Evolutionary conservation across 768 basidiomycete genomes (phyloP), one percentile per base, ranked within the genome.

Genomic region (Paxillus ammoniavirescens): DNA sequence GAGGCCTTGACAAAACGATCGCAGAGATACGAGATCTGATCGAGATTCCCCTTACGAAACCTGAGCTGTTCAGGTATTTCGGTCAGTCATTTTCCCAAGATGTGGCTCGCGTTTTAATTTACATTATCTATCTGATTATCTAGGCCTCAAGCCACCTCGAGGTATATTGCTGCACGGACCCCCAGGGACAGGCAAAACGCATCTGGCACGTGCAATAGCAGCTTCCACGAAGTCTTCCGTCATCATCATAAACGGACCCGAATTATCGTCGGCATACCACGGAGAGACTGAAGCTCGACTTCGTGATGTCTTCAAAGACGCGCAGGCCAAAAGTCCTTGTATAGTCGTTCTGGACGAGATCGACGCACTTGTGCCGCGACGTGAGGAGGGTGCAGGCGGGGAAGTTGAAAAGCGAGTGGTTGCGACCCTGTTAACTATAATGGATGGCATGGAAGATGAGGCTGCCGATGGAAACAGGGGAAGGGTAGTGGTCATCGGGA

Each of bases 371-470:
- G 96, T 91, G 52, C 97, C 97, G 2, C 79, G 84, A 52, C 75
- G 97, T 46, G 96, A 96, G 64, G 94, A 94, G 5, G 83, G 87
- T 3, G 86, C 90, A 1, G 92, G 91, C 1, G 93, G 94, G 5
- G 96, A 98, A 71, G 96, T 98, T 2, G 97, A 98, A 68, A 91
- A 91, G 60, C 80, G 97, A 23, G 94, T 98, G 0, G 97, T 98
- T 4, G 94, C 97, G 18, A 97, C 93, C 17, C 75, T 99, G 44
- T 73, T 99, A 62, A 98, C 97, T 2, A 82, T 97, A 53, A 83
- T 99, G 74, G 97, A 99, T 67, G 97, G 97, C 8, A 89, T 93
- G 73, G 82, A 84, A 55, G 79, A 80, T 21, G 65, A 63, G 17
- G 68, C 62, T 1, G 68, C 70, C 5, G 76, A 74, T 36, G 76